Percentiles rank a stretch among this genome's conserved stretches.
Evolutionary conservation across 2,329 filamentous ascomycete species (phyloP).

Genomic region (Endocalyx cinctus): DNA sequence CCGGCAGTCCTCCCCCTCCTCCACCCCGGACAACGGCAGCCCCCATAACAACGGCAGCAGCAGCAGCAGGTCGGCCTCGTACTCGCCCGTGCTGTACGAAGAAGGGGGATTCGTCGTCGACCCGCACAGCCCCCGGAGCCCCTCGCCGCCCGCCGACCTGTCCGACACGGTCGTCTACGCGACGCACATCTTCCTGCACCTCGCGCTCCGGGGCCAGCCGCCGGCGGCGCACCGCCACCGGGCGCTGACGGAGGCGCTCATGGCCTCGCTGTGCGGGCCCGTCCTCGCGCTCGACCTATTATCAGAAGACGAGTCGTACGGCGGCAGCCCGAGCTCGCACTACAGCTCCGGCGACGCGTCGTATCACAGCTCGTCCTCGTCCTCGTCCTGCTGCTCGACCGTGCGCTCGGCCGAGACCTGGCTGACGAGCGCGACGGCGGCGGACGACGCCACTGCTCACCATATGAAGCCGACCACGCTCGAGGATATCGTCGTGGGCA

Average conservation of each 20-base stretch:
- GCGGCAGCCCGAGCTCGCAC: slow-evolving; percentile 11
- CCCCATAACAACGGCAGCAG: too few species aligned
- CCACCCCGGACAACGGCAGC: neutral
- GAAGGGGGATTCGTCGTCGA: too few species aligned
- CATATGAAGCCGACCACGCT: too few species aligned
- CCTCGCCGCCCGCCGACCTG: slow-evolving; percentile 16
- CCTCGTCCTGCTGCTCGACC: slow-evolving; percentile 10
- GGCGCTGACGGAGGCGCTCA: slow-evolving; percentile 22
- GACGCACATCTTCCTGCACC: slow-evolving; percentile 26
- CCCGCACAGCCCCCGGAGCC: too few species aligned
- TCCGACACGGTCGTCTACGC: slow-evolving; percentile 25
- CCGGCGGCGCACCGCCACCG: slow-evolving; percentile 25
- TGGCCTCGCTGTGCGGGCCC: slow-evolving; percentile 21
- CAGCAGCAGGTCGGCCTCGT: too few species aligned
- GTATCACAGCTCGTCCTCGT: neutral
- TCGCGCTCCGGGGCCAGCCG: slow-evolving; percentile 27
- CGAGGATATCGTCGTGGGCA: too few species aligned
- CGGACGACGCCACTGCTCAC: neutral
- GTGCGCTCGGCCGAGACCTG: too few species aligned
- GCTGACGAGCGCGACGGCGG: neutral
- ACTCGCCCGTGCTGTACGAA: too few species aligned
- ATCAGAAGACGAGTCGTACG: slow-evolving; percentile 13
- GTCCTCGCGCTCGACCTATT: slow-evolving; percentile 21
- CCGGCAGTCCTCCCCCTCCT: slow-evolving; percentile 8
- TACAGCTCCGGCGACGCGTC: slow-evolving; percentile 8